Evolutionary conservation across 345 rosid genomes (phyloP), one percentile per base, ranked within the genome.

Genomic region (Arabis hirsuta): DNA sequence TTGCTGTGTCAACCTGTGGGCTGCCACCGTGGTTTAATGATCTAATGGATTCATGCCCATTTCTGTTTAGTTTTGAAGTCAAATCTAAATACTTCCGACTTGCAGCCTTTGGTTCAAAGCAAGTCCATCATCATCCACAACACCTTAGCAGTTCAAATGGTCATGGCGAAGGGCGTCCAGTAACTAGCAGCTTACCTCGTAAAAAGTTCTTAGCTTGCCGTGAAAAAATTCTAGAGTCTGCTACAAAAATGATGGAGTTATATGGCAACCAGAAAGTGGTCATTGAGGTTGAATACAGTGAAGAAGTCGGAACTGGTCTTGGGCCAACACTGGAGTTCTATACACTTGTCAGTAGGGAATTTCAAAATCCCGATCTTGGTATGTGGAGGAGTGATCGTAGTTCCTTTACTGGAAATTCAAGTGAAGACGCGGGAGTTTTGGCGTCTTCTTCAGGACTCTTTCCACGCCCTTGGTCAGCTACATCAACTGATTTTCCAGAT

Each of bases 301-400:
- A 88, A 79, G 98, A 94, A 87, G 96, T 94, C 6, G 98, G 98
- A 51, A 89, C 96, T 13, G 98, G 98, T 72, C 97, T 94, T 73
- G 98, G 98, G 78, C 98, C 98, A 38, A 94, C 97, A 9, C 73
- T 94, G 81, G 98, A 94, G 82, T 94, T 91, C 68, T 94, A 84
- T 71, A 91, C 98, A 42, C 81, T 91, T 60, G 92, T 94, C 55
- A 84, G 97, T 79, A 89, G 79, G 38, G 98, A 87, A 81, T 87
- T 91, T 84, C 98, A 91, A 77, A 87, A 84, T 67, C 73, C 73
- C 4, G 87, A 87, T 67, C 84, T 86, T 80, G 86, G 85, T 61
- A 85, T 94, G 91, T 94, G 98, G 98, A 89, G 98, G 77, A 86
- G 74, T 75, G 91, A 89, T 77, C 74, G 80, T 68, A 44, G 50